Evolutionary conservation across 2,329 filamentous ascomycete genomes (phyloP).

Genomic region (Epichloe baconii): DNA sequence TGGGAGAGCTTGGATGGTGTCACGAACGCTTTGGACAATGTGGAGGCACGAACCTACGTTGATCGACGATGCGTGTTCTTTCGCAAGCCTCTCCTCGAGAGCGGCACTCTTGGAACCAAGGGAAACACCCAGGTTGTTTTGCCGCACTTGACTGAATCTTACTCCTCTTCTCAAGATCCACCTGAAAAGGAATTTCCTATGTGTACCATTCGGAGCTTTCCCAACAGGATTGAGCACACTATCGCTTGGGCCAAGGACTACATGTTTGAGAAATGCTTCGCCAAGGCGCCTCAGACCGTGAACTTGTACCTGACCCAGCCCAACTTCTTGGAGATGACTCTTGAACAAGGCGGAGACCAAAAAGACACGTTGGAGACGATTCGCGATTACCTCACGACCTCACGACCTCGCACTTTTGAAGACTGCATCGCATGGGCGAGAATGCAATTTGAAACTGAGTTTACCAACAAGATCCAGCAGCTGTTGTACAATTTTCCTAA

Average conservation of each 20-base stretch:
- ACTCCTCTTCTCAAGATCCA: conserved; percentile 88
- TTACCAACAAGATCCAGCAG: conserved; percentile 92
- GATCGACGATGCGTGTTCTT: conserved; percentile 96
- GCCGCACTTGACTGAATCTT: conserved; percentile 85
- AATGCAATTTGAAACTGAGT: conserved; percentile 88
- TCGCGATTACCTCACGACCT: conserved; percentile 77
- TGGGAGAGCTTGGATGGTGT: conserved; percentile 82
- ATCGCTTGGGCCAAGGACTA: conserved; percentile 92
- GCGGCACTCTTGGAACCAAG: conserved; percentile 95
- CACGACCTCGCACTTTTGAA: conserved; percentile 84
- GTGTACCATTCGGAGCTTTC: conserved; percentile 95
- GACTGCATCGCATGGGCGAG: conserved; percentile 96
- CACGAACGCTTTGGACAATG: conserved; percentile 94
- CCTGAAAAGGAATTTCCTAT: conserved; percentile 98
- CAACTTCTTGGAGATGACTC: conserved; percentile 72
- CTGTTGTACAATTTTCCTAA: conserved; percentile 95
- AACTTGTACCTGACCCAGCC: conserved; percentile 88
- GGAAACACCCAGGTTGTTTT: conserved; percentile 96
- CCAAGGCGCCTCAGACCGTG: conserved; percentile 84
- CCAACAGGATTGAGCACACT: conserved; percentile 96
- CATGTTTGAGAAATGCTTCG: conserved; percentile 86
- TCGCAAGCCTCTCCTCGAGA: conserved; percentile 91
- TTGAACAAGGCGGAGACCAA: conserved; percentile 91
- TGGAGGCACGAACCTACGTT: conserved; percentile 92
- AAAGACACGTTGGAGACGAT: conserved; percentile 87